Conservation (phyloP, 2,329 filamentous ascomycete species). For the Diplodia corticola region DNA sequence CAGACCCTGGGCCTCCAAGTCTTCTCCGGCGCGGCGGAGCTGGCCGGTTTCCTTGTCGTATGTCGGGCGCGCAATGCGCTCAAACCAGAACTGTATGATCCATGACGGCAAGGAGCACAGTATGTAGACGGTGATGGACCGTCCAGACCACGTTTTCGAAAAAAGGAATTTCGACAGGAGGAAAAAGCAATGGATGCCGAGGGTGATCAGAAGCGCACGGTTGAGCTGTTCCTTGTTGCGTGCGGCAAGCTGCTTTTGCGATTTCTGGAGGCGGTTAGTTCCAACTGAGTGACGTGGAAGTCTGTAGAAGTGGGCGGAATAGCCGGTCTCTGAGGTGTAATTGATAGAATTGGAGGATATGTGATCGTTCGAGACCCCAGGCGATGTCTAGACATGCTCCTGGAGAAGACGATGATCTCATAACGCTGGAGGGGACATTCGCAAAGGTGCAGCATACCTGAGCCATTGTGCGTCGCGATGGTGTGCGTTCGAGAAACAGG, state of each 20-base stretch:
- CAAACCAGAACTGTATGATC: conserved; percentile 80
- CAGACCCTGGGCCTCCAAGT: conserved; percentile 81
- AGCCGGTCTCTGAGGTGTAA: neutral
- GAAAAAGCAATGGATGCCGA: conserved; percentile 72
- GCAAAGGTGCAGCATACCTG: conserved; percentile 12
- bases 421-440: neutral
- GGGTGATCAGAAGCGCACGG: conserved; percentile 76
- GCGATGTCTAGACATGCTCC: neutral
- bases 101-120: conserved; percentile 73
- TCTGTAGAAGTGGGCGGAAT: neutral
- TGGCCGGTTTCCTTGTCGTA: conserved; percentile 58
- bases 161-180: conserved; percentile 67
- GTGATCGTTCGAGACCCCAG: neutral
- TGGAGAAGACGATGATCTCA: neutral
- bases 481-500: neutral
- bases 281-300: conserved; percentile 6
- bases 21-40: conserved; percentile 79
- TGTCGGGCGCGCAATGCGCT: conserved; percentile 77
- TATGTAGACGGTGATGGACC: conserved; percentile 63
- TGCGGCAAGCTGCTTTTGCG: conserved; percentile 65
- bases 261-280: conserved; percentile 44
- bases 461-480: conserved; percentile 1
- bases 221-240: conserved; percentile 76
- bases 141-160: conserved; percentile 59
- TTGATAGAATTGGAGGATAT: neutral